Conservation (phyloP, 2,329 filamentous ascomycete genomes). For the Epicoccum sorghinum region DNA sequence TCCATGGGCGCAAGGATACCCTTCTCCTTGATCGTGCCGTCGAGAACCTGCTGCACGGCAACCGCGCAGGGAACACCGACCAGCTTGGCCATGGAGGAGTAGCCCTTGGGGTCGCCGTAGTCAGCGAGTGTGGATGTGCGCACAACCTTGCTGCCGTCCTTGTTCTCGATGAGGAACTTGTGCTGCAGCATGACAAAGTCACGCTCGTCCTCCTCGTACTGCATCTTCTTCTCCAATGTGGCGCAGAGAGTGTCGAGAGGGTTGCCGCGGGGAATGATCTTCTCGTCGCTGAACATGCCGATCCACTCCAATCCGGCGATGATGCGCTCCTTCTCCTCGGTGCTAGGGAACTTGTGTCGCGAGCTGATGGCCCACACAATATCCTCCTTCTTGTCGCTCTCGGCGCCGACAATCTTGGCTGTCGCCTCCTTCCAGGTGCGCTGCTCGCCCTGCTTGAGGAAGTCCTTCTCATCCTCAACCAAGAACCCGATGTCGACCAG, state of each 20-base stretch:
- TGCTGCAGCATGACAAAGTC: conserved; percentile 82
- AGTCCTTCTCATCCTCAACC: conserved; percentile 68
- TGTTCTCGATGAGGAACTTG: conserved; percentile 83
- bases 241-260: conserved; percentile 91
- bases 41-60: conserved; percentile 77
- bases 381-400: conserved; percentile 69
- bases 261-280: conserved; percentile 75
- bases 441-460: conserved; percentile 64
- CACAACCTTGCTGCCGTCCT: conserved; percentile 78
- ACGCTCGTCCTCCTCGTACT: conserved; percentile 80
- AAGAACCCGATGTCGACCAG: conserved; percentile 93
- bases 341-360: conserved; percentile 74
- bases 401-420: conserved; percentile 73
- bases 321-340: conserved; percentile 72
- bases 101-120: conserved; percentile 80
- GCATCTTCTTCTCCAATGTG: conserved; percentile 88
- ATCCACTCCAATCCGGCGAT: conserved; percentile 76
- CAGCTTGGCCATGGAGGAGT: conserved; percentile 82
- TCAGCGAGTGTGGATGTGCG: conserved; percentile 81
- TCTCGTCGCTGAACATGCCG: conserved; percentile 68
- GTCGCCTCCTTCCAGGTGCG: conserved; percentile 86
- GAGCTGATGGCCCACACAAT: conserved; percentile 74
- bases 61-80: conserved; percentile 78
- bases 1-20: conserved; percentile 80
- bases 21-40: conserved; percentile 74